Conservation (phyloP, 192 early-diverging fungal genomes). For the Coemansia guatemalensis region DNA sequence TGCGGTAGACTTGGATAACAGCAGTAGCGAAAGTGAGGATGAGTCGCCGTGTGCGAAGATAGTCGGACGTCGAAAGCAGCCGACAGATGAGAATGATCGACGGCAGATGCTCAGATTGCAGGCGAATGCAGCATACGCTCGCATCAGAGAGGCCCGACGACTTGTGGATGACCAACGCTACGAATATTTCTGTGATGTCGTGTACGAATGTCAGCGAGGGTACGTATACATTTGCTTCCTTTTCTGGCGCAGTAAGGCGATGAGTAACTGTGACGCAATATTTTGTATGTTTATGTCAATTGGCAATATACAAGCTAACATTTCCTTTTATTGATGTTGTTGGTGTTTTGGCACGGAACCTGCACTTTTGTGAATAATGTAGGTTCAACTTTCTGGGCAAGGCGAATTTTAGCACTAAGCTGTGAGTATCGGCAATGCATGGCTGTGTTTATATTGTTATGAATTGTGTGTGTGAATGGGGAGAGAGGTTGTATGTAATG, state of each 20-base stretch:
- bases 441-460: slow-evolving; percentile 9
- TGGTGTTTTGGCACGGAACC: not conserved
- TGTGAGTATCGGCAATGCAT: slow-evolving; percentile 29
- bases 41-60: not conserved
- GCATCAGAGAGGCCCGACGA: slow-evolving; percentile 30
- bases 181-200: slow-evolving; percentile 47
- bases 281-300: not conserved
- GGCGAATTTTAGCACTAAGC: slow-evolving; percentile 48
- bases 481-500: slow-evolving; percentile 4
- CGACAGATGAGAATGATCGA: slow-evolving; percentile 16
- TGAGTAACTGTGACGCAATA: not conserved
- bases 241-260: not conserved
- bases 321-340: not conserved
- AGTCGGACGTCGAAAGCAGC: not conserved
- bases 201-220: slow-evolving; percentile 53
- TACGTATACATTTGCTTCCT: slow-evolving; percentile 8
- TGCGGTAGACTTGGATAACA: not conserved
- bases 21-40: not conserved
- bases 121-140: slow-evolving; percentile 14
- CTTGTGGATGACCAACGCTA: slow-evolving; percentile 37
- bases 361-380: not conserved
- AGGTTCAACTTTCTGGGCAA: slow-evolving; percentile 54
- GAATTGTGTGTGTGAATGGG: not conserved
- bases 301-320: not conserved
- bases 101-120: slow-evolving; percentile 30